Evolutionary conservation across 2,329 filamentous ascomycete genomes (phyloP).

Genomic region (Pseudopyricularia cyperi): DNA sequence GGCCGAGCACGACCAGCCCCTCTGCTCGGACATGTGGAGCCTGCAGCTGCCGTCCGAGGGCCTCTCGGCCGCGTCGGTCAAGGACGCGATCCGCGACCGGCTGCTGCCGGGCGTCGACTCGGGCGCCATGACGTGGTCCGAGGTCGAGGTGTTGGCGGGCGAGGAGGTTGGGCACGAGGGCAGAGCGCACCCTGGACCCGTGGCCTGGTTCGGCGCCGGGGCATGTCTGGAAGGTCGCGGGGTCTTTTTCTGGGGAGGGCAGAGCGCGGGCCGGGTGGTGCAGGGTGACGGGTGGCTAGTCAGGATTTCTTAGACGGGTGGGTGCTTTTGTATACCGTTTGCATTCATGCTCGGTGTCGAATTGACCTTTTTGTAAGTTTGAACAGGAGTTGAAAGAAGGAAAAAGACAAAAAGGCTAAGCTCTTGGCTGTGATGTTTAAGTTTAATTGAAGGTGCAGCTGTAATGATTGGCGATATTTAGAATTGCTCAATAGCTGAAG

Average conservation of each 20-base stretch:
- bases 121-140: constrained; percentile 34
- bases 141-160: constrained; percentile 31
- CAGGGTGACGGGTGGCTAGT: constrained; percentile 27
- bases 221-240: constrained; percentile 30
- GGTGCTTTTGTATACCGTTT: no score
- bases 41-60: constrained; percentile 35
- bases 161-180: constrained; percentile 25
- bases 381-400: no score
- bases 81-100: constrained; percentile 32
- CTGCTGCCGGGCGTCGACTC: constrained; percentile 29
- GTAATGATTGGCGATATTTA: no score
- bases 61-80: constrained; percentile 30
- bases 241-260: constrained; percentile 39
- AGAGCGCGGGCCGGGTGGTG: constrained; percentile 24
- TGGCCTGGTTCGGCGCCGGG: constrained; percentile 24
- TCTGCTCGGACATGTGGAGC: constrained; percentile 34
- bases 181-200: constrained; percentile 24
- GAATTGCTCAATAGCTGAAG: no score
- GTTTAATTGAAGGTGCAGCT: no score
- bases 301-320: constrained; percentile 7
- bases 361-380: no score
- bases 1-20: constrained; percentile 6
- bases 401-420: no score
- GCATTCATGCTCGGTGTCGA: no score
- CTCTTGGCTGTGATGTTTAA: no score